Percentiles rank a stretch among this genome's conserved stretches.
Conservation (phyloP, 2,329 filamentous ascomycete genomes). For the Fusarium hostae region DNA sequence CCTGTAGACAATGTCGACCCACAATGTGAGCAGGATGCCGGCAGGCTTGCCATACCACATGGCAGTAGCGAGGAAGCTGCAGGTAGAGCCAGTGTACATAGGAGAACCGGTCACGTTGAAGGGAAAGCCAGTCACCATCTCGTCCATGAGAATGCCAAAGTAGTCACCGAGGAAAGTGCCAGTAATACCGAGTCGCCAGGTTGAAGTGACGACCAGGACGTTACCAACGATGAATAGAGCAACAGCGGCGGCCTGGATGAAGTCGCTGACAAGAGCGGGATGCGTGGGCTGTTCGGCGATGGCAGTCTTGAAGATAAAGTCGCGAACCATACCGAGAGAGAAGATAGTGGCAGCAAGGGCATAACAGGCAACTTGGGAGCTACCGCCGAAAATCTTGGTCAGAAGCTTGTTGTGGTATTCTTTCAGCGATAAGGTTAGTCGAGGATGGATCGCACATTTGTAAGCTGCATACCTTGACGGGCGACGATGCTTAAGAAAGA, state of each 20-base stretch:
- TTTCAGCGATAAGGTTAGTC: constrained; percentile 50
- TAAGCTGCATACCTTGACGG: constrained; percentile 71
- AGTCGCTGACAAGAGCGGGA: constrained; percentile 72
- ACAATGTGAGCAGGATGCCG: constrained; percentile 77
- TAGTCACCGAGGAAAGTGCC: constrained; percentile 98
- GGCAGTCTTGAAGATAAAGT: constrained; percentile 87
- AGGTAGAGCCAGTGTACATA: constrained; percentile 95
- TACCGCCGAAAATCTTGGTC: constrained; percentile 86
- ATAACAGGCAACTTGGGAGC: constrained; percentile 85
- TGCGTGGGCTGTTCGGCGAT: constrained; percentile 80
- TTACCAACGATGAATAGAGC: constrained; percentile 81
- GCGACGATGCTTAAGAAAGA: constrained; percentile 75
- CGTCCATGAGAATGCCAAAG: constrained; percentile 97
- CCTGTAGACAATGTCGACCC: constrained; percentile 82
- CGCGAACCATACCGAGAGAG: constrained; percentile 87
- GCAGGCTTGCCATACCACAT: constrained; percentile 89
- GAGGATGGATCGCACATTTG: neutral
- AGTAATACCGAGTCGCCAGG: constrained; percentile 91
- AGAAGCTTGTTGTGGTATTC: constrained; percentile 93
- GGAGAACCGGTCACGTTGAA: constrained; percentile 92
- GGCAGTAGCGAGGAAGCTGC: constrained; percentile 91
- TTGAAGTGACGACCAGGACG: constrained; percentile 85
- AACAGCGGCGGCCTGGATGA: constrained; percentile 72
- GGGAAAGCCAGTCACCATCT: constrained; percentile 92
- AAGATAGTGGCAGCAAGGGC: constrained; percentile 90